Evolutionary conservation across 768 basidiomycete species (phyloP), one percentile per base, ranked within the genome.

Genomic region (Hypsizygus marmoreus): DNA sequence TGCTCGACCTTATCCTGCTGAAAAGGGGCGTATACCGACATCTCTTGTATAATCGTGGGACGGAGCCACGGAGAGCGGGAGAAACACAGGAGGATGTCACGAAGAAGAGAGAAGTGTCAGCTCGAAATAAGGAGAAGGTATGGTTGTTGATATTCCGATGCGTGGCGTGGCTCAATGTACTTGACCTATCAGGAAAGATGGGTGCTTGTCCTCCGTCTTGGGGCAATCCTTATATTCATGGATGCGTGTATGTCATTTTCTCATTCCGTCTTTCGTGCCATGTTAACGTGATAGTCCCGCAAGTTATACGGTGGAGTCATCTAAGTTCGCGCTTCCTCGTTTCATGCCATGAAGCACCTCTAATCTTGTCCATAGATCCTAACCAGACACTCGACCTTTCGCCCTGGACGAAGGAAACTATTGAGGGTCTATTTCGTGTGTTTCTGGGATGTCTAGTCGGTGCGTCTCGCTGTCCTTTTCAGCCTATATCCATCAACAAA

Each of bases 11-110:
- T 2, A 86, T 93, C 40, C 73, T 93, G 17, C 73, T 94, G 17
- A 92, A 92, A 63, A 69, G 85, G 28, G 90, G 80, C 10, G 91
- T 92, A 3, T 92, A 86, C 59, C 75, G 86, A 13, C 91, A 93
- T 66, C 65, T 93, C 13, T 66, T 93, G 23, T 93, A 87, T 57
- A 94, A 94, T 58, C 74, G 88, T 36, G 88, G 85, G 4, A 68
- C 82, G 0, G 77, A 79, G 38, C 87, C 89, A 0, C 70, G 83
- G 50, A 74, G 72, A 52, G 65, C 70, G 26, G 64, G 45, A 22
- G 45, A 50, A 41, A 41, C 47, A 16, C 26, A 49, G 51, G 47
- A 49, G 51, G 49, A 51, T 1, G 25, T 26, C 39, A 41, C 35
- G 28, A 32, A 31, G 44, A 38, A 26, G 14, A 10, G 8, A 42